These are phyloP conservation scores for Endocalyx cinctus DNA, from an alignment of 2,329 filamentous ascomycete genomes.

Conservation along the genomic window DNA sequence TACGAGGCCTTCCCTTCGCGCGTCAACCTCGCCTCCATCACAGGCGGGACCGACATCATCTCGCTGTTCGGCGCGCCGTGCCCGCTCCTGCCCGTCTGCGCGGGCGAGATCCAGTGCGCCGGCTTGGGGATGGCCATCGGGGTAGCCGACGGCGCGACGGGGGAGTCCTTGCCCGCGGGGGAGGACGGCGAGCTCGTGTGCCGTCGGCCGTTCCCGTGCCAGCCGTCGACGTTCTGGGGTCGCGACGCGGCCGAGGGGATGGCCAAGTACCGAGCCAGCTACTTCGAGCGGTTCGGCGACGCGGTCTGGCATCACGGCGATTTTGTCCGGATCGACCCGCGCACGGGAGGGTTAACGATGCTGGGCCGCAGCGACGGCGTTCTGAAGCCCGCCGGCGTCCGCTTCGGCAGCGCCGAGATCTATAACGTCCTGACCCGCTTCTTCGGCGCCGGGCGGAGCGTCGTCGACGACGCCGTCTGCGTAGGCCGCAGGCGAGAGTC, in stretches of 20 bases:
- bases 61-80: slow-evolving; percentile 88
- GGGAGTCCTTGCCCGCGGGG: slow-evolving; percentile 51
- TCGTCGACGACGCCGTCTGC: slow-evolving; percentile 84
- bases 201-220: slow-evolving; percentile 78
- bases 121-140: slow-evolving; percentile 75
- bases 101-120: slow-evolving; percentile 72
- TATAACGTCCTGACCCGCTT: slow-evolving; percentile 89
- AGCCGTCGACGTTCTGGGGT: slow-evolving; percentile 88
- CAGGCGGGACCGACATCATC: slow-evolving; percentile 93
- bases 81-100: slow-evolving; percentile 66
- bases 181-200: slow-evolving; percentile 87
- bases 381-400: slow-evolving; percentile 83
- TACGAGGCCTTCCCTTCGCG: slow-evolving; percentile 74
- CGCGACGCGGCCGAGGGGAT: slow-evolving; percentile 60
- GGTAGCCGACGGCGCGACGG: slow-evolving; percentile 54
- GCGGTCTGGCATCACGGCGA: slow-evolving; percentile 97
- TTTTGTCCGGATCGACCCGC: slow-evolving; percentile 68
- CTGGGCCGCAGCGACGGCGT: slow-evolving; percentile 89
- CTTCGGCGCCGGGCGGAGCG: slow-evolving; percentile 69
- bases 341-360: slow-evolving; percentile 80
- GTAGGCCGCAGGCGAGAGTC: slow-evolving; percentile 68
- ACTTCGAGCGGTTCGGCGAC: slow-evolving; percentile 77
- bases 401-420: slow-evolving; percentile 92
- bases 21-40: slow-evolving; percentile 90
- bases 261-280: slow-evolving; percentile 74